Evolutionary conservation across 2,329 filamentous ascomycete species (phyloP).

Genomic region (Fusarium tjaetaba): DNA sequence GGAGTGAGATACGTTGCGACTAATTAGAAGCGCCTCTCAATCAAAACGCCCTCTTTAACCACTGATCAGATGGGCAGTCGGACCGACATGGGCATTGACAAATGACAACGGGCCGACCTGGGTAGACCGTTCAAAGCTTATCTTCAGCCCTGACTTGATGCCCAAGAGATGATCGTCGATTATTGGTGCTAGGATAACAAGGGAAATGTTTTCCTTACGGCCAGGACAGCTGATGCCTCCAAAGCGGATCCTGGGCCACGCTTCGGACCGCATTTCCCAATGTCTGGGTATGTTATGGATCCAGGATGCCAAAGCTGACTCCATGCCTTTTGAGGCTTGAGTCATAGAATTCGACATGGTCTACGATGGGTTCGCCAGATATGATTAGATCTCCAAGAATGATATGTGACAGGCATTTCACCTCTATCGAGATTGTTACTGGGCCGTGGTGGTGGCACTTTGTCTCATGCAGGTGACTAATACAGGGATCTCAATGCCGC

Average conservation of each 20-base stretch:
- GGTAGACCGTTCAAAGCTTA: too few species aligned
- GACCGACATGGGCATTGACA: neutral
- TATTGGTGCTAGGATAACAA: neutral
- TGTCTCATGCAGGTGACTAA: neutral
- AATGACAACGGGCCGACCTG: too few species aligned
- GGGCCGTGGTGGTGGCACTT: neutral
- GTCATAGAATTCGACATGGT: neutral
- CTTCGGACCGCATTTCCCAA: neutral
- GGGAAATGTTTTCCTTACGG: neutral
- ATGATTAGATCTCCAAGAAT: neutral
- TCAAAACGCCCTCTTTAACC: neutral
- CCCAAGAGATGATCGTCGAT: neutral
- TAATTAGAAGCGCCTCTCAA: neutral
- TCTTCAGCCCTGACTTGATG: neutral
- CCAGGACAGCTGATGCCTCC: neutral
- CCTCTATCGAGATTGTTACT: neutral
- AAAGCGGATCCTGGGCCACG: neutral
- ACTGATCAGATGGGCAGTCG: too few species aligned
- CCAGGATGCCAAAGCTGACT: neutral
- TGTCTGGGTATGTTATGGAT: neutral
- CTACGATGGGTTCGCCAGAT: neutral
- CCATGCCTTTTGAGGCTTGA: fast-evolving
- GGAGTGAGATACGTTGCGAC: neutral
- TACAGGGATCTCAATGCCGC: neutral
- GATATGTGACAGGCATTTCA: neutral